phyloP scores from a whole-genome alignment of 169 alveolate species.

The Babesia ovata region DNA sequence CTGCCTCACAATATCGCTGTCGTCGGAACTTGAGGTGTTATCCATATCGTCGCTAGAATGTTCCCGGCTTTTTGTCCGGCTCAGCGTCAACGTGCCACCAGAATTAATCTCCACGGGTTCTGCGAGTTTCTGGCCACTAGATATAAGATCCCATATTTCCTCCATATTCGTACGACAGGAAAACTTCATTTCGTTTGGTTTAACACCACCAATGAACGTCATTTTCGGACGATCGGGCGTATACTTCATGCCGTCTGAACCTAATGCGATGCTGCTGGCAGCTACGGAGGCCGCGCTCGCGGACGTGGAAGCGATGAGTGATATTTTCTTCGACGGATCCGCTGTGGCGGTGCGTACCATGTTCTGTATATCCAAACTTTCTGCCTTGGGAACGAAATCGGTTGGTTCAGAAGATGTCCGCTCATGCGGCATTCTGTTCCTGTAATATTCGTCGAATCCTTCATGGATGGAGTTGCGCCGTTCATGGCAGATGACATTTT shows the following conservation, averaged over 20 bases:
- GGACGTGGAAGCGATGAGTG: slow-evolving; percentile 50
- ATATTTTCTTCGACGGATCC: slow-evolving; percentile 25
- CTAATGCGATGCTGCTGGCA: slow-evolving; percentile 51
- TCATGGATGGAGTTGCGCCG: neutral
- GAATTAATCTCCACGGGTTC: slow-evolving; percentile 76
- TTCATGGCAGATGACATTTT: neutral
- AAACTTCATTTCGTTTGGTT: slow-evolving; percentile 56
- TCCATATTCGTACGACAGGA: slow-evolving; percentile 24
- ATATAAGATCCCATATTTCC: slow-evolving; percentile 28
- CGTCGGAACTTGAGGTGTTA: slow-evolving; percentile 41
- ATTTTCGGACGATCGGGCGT: neutral
- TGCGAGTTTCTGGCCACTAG: slow-evolving; percentile 21
- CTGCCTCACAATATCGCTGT: slow-evolving; percentile 77
- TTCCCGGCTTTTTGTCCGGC: slow-evolving; percentile 39
- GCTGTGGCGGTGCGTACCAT: too few species aligned
- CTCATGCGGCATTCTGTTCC: neutral
- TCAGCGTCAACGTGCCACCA: slow-evolving; percentile 75
- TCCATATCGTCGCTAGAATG: slow-evolving; percentile 12
- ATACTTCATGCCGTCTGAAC: neutral
- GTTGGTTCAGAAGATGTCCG: neutral
- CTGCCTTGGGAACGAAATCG: neutral
- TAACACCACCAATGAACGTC: slow-evolving; percentile 58
- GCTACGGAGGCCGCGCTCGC: slow-evolving; percentile 72
- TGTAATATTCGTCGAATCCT: neutral
- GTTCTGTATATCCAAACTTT: neutral